Evolutionary conservation across 257 asterid genomes (phyloP).

Genomic region (Coffea canephora): DNA sequence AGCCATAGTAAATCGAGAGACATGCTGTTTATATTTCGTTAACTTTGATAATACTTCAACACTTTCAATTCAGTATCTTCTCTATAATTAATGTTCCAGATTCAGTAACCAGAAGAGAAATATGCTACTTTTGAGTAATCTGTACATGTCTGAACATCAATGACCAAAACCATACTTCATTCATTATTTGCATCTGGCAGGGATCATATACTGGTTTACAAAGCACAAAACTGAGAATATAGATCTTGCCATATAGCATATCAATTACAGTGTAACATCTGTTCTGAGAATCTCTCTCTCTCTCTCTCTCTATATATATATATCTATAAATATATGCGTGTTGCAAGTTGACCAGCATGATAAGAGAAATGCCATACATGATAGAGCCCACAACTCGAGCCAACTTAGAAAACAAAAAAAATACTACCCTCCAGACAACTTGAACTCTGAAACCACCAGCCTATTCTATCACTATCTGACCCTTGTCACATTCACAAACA

Average conservation of each 20-base stretch:
- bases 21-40: not conserved
- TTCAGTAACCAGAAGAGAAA: not conserved
- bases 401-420: not conserved
- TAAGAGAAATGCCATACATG: not conserved
- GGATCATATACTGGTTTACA: not conserved
- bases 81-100: not conserved
- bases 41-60: not conserved
- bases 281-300: not conserved
- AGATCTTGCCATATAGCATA: not conserved
- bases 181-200: not conserved
- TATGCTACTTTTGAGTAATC: not conserved
- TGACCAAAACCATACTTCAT: not conserved
- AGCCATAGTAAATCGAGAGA: not conserved
- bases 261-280: no score
- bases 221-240: not conserved
- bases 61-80: not conserved
- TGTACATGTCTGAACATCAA: no score
- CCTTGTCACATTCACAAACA: not conserved
- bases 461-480: not conserved
- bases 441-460: not conserved
- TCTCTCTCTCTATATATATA: no score
- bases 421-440: not conserved
- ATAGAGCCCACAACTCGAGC: not conserved
- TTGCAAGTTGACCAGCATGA: not conserved
- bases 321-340: not conserved